Conservation (phyloP, 352 stramenopile species). For the Pythium insidiosum region DNA sequence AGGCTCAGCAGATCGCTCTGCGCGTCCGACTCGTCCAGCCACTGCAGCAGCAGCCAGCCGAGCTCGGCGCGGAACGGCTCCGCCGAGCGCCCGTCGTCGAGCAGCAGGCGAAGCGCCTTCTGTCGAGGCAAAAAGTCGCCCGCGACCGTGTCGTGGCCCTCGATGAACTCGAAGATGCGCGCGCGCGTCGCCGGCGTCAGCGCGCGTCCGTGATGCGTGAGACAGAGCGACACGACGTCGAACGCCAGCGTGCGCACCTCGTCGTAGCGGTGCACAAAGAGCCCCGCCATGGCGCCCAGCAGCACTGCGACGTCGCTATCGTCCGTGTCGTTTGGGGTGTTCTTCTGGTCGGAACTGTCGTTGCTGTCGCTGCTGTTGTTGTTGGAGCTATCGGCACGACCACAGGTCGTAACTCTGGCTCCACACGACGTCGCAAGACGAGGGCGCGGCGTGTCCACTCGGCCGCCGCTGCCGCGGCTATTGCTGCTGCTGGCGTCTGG, state of each 20-base stretch:
- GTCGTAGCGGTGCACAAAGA: constrained; percentile 65
- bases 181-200: constrained; percentile 30
- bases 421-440: neutral
- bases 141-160: constrained; percentile 23
- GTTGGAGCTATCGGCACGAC: neutral
- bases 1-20: constrained; percentile 63
- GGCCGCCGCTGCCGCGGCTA: neutral
- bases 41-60: constrained; percentile 63
- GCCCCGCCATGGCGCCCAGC: constrained; percentile 53
- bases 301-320: constrained; percentile 32
- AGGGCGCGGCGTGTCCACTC: neutral
- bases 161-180: constrained; percentile 52
- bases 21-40: constrained; percentile 76
- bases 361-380: constrained; percentile 6
- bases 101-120: constrained; percentile 53
- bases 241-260: constrained; percentile 67
- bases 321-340: neutral
- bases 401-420: neutral
- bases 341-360: neutral
- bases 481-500: constrained; percentile 4
- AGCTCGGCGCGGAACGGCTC: constrained; percentile 65
- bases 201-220: constrained; percentile 45
- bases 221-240: constrained; percentile 60
- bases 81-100: constrained; percentile 51
- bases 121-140: constrained; percentile 58